Evolutionary conservation across 805 yeast species (phyloP).

Genomic region (Kodamaea jinghongensis): DNA sequence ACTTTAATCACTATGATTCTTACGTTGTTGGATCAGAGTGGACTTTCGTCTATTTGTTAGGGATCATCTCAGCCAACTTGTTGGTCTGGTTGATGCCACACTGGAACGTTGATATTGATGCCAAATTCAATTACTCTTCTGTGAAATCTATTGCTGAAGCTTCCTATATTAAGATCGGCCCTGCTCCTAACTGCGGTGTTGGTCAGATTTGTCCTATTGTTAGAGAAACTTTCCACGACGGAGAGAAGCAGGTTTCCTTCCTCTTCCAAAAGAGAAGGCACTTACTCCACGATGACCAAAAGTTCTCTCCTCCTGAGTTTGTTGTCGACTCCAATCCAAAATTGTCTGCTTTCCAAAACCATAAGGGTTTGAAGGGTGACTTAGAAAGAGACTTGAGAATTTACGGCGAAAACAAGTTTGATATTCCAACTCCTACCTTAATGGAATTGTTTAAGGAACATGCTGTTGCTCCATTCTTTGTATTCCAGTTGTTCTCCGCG

Average conservation of each 20-base stretch:
- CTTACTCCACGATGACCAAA: constrained; percentile 54
- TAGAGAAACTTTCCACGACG: constrained; percentile 53
- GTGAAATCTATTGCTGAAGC: constrained; percentile 62
- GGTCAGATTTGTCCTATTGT: constrained; percentile 72
- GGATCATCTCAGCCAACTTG: constrained; percentile 69
- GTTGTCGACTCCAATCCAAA: constrained; percentile 59
- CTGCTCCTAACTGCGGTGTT: constrained; percentile 83
- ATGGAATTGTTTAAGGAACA: constrained; percentile 91
- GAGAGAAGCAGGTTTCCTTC: constrained; percentile 65
- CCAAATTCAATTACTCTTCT: constrained; percentile 62
- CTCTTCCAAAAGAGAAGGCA: constrained; percentile 91
- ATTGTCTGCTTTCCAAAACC: constrained; percentile 53
- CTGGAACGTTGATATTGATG: constrained; percentile 77
- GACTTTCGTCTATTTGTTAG: constrained; percentile 86
- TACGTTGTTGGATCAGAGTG: constrained; percentile 90
- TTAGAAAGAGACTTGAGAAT: constrained; percentile 47
- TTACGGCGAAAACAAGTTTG: constrained; percentile 86
- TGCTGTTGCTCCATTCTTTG: constrained; percentile 97
- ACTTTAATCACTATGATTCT: constrained; percentile 65
- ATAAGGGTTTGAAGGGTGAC: constrained; percentile 57
- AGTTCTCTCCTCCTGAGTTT: constrained; percentile 81
- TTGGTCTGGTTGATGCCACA: constrained; percentile 87
- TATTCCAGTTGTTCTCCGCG: constrained; percentile 93
- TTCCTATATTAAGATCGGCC: constrained; percentile 67
- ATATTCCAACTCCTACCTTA: constrained; percentile 93